phyloP scores from a whole-genome alignment of 805 yeast species.

The Hanseniaspora vineae region DNA sequence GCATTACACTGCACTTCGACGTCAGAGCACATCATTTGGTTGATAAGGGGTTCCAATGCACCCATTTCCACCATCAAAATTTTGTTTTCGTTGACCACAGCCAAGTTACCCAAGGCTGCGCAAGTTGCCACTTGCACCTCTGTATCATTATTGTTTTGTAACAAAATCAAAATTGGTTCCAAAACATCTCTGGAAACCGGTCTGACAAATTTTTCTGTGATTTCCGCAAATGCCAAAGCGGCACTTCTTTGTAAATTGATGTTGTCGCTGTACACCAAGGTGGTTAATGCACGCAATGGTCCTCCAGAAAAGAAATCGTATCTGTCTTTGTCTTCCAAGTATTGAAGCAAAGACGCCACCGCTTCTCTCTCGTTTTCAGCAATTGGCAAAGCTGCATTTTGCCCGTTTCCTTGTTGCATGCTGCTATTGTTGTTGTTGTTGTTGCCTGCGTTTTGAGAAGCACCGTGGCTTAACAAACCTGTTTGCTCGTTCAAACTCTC shows the following conservation, averaged over 20 bases:
- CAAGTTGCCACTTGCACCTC: conserved; percentile 98
- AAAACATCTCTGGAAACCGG: conserved; percentile 83
- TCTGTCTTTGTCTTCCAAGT: conserved; percentile 58
- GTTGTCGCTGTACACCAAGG: conserved; percentile 89
- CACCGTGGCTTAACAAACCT: background rate
- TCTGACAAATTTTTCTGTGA: conserved; percentile 90
- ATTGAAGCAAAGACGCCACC: conserved; percentile 77
- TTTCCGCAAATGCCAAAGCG: conserved; percentile 95
- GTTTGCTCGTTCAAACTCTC: conserved; percentile 1
- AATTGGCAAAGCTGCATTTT: conserved; percentile 38
- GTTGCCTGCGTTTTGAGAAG: conserved; percentile 2
- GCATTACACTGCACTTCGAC: conserved; percentile 99
- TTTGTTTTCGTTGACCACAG: conserved; percentile 92
- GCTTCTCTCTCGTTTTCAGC: conserved; percentile 97
- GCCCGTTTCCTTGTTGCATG: background rate
- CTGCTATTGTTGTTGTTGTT: conserved; percentile 22
- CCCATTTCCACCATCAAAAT: conserved; percentile 94
- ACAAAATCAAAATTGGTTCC: conserved; percentile 80
- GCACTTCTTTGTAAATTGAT: conserved; percentile 93
- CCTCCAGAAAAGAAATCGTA: conserved; percentile 83
- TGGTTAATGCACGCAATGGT: conserved; percentile 77
- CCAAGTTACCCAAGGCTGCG: conserved; percentile 96
- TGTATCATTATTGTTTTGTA: conserved; percentile 67
- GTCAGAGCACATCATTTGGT: conserved; percentile 94
- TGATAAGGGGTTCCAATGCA: conserved; percentile 87